These are phyloP conservation scores for Dactylellina cionopaga DNA, from an alignment of 2,329 filamentous ascomycete genomes.

Conservation along the genomic window DNA sequence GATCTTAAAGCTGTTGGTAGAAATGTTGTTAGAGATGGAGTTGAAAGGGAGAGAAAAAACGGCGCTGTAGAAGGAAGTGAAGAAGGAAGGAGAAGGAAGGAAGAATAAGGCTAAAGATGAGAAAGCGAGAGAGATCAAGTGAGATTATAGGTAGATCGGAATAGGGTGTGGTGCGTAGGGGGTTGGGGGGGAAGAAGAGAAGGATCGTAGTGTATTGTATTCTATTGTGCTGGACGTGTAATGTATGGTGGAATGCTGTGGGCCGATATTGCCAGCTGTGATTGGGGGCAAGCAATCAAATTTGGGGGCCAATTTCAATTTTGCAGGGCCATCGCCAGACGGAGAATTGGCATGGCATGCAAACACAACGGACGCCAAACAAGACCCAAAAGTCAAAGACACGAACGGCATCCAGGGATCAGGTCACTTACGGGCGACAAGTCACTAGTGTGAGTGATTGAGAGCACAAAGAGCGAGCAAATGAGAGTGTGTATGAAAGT, in stretches of 20 bases:
- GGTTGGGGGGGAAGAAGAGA: conserved; percentile 4
- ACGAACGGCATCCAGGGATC: no score
- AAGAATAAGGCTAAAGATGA: conserved; percentile 5
- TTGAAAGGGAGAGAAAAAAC: no score
- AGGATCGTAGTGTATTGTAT: no score
- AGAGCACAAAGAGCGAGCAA: no score
- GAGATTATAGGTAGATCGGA: conserved; percentile 1
- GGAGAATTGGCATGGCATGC: conserved; percentile 30
- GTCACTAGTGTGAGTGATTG: no score
- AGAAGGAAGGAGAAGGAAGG: conserved; percentile 11
- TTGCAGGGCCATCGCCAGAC: conserved; percentile 37
- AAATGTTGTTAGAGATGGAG: no score
- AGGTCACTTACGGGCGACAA: no score
- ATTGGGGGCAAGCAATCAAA: conserved; percentile 20
- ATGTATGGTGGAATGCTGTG: conserved; percentile 19
- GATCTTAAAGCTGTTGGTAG: conserved; percentile 24
- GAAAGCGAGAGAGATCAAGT: not conserved
- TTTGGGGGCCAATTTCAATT: conserved; percentile 41
- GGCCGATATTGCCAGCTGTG: conserved; percentile 1
- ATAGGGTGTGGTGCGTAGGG: not conserved
- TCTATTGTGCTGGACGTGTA: no score
- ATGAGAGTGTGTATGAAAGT: no score
- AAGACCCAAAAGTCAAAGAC: no score
- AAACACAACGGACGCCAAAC: no score
- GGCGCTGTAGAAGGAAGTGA: conserved; percentile 25